A percentile compares a stretch with the other conserved stretches of the same genome.
Conservation (phyloP, 2,329 filamentous ascomycete species). For the Xylaria sp. region DNA sequence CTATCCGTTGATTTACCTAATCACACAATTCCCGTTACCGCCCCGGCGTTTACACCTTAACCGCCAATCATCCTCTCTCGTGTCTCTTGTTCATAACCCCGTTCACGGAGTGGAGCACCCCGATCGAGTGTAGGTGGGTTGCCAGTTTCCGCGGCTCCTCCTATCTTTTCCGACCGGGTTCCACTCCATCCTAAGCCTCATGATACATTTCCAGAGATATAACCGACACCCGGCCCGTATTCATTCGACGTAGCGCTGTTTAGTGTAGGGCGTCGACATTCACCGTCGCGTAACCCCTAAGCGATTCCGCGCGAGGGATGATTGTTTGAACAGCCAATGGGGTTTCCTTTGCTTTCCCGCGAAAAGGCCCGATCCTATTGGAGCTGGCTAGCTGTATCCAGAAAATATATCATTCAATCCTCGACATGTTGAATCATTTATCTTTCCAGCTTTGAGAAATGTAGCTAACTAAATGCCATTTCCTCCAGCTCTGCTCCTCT, state of each 20-base stretch:
- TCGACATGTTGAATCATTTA: conserved; percentile 39
- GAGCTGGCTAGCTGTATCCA: conserved; percentile 29
- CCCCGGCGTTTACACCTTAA: background rate
- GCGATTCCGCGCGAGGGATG: conserved; percentile 14
- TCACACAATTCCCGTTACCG: conserved; percentile 8
- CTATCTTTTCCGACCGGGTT: conserved; percentile 45
- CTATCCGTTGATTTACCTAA: conserved; percentile 6
- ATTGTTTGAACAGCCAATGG: conserved; percentile 40
- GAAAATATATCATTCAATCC: conserved; percentile 35
- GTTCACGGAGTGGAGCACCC: conserved; percentile 25
- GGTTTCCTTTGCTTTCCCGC: conserved; percentile 26
- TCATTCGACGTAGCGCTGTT: conserved; percentile 36
- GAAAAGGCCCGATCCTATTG: conserved; percentile 26
- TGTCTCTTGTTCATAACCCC: conserved; percentile 1
- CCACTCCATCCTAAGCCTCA: conserved; percentile 35
- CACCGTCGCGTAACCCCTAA: conserved; percentile 22
- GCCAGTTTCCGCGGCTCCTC: conserved; percentile 7
- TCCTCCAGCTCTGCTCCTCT: conserved; percentile 31
- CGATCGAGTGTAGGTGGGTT: background rate
- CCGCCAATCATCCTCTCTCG: conserved; percentile 3
- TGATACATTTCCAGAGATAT: conserved; percentile 36
- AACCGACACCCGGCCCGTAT: conserved; percentile 35
- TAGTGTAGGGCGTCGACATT: conserved; percentile 37
- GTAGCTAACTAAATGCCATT: conserved; percentile 40
- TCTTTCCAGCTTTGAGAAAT: conserved; percentile 25